Base-by-base conservation (phyloP, 495 filamentous ascomycete genomes). In the Lepraria neglecta region DNA sequence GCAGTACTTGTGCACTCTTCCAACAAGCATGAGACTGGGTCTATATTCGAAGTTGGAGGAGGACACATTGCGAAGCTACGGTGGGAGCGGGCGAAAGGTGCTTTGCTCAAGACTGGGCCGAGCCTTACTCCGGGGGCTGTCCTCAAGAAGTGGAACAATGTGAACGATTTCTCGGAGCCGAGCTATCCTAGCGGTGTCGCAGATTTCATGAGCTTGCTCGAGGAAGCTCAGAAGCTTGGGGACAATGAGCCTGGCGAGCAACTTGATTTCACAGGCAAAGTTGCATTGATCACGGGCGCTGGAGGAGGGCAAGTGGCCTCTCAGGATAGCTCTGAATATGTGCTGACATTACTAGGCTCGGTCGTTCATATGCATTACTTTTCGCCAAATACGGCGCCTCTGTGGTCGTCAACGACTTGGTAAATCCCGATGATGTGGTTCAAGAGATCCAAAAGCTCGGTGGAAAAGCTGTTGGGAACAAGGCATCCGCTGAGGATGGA, bases 31-130 rank as follows among this genome's bases (percentile, higher is more conserved):
- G 94, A 97, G 78, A 89, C 81, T 21, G 95, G 95, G 64, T 77
- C 84, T 43, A 96, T 97, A 72, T 98, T 88, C 70, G 94, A 98
- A 75, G 90, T 89, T 57, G 94, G 94, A 58, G 94, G 90, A 74
- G 94, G 94, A 50, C 89, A 95, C 75, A 76, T 95, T 42, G 89
- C 94, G 59, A 98, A 97, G 82, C 72, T 96, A 38, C 82, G 94
- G 64, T 98, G 94, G 94, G 91, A 98, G 79, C 87, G 94, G 28
- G 85, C 95, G 51, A 90, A 87, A 77, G 94, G 94, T 74, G 87
- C 87, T 67, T 80, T 97, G 45, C 82, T 96, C 61, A 95, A 95
- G 81, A 84, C 90, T 43, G 94, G 97, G 73, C 83, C 87, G 64
- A 85, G 81, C 62, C 85, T 95, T 73, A 97, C 94, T 45, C 89